Base-by-base conservation (phyloP, 2,329 filamentous ascomycete species). In the Furcasterigmium sp. region DNA sequence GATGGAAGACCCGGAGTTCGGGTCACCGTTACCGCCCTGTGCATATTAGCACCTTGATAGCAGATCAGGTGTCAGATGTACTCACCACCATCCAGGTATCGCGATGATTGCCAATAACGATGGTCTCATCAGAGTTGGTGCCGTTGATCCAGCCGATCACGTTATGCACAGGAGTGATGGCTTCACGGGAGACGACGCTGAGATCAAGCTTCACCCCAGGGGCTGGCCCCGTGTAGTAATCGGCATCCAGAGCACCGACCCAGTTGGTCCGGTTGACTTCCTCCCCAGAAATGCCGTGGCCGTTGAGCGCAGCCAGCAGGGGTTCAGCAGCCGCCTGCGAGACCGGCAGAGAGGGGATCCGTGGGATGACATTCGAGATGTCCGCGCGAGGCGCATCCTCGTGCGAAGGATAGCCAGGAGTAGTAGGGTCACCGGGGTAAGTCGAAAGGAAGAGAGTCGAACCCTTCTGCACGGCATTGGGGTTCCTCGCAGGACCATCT, bases 101-200 rank as follows among this genome's bases (percentile, higher is more conserved):
- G 20, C 87, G 77, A 56, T 93, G 88, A 53, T 91, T 93, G 5
- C 88, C 87, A 42, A 91, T 68, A 9, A 94, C 71, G 26, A 93
- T 70, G 0, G 89, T 87, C 54, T 91, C 87, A 46, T 91, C 85
- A 0, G 76, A 63, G 37, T 88, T 76, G 2, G 82, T 83, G 8
- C 88, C 88, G 50, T 91, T 91, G 57, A 94, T 86, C 21, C 85
- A 70, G 18, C 86, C 88, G 51, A 94, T 88, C 0, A 88, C 81
- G 50, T 94, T 82, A 80, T 85, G 89, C 30, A 90, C 70, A 1
- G 83, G 81, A 0, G 80, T 84, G 5, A 78, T 85, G 3, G 73
- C 72, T 46, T 87, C 85, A 40, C 86, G 76, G 21, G 21, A 84
- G 45, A 82, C 65, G 51, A 89, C 89, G 45, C 75, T 70, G 41